Base-by-base conservation (phyloP, 306 rosid genomes). In the Prunus mume region DNA sequence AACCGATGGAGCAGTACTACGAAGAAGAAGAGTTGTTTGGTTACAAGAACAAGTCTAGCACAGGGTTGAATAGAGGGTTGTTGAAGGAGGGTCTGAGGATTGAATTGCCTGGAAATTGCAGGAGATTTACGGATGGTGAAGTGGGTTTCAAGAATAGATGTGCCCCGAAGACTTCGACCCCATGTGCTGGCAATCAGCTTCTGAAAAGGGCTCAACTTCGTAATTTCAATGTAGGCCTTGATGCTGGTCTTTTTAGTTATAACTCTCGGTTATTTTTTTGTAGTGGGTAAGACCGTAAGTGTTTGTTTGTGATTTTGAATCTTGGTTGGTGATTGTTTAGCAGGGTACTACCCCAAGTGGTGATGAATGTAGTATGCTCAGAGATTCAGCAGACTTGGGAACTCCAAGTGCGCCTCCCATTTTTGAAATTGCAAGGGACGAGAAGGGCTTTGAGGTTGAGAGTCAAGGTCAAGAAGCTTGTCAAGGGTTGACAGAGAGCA, bases 321-420 rank as follows among this genome's bases (percentile, higher is more conserved):
- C 32, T 71, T 66, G 24, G 9, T 52, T 52, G 57, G 71, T 65
- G 24, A 12, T 58, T 64, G 47, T 20, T 11, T 80, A 72, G 79
- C 61, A 85, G 91, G 87, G 79, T 19, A 18, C 83, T 46, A 72
- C 71, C 13, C 58, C 58, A 27, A 46, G 77, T 54, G 79, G 72
- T 55, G 80, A 83, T 52, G 84, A 76, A 65, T 86, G 87, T 45
- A 82, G 84, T 62, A 6, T 80, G 66, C 65, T 34, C 64, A 82
- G 84, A 74, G 97, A 88, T 68, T 64, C 83, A 24, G 54, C 77
- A 20, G 93, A 88, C 25, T 80, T 93, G 84, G 96, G 96, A 76
- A 90, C 99, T 82, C 99, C 99, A 3, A 95, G 99, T 87, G 99
- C 99, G 51, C 99, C 99, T 82, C 99, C 99, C 38, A 92, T 95